Evolutionary conservation across 2,329 filamentous ascomycete genomes (phyloP), one percentile per base, ranked within the genome.

Genomic region (Phaeosphaeria sp.): DNA sequence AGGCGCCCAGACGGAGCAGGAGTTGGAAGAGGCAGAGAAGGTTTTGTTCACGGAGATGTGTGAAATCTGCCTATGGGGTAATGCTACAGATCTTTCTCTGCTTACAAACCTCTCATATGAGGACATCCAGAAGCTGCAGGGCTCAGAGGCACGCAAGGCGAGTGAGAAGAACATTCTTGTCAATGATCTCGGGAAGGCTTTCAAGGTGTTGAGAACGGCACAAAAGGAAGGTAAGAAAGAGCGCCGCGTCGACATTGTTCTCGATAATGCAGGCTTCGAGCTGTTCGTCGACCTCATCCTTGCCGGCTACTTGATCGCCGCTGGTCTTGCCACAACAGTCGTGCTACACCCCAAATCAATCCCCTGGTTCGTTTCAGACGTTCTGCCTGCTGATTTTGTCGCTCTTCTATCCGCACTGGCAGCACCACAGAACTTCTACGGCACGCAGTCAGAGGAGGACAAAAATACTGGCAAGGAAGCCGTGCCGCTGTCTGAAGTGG

Each of bases 311-410:
- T 84, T 99, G 15, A 84, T 99, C 6, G 89, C 92, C 0, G 84
- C 92, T 0, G 91, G 90, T 0, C 86, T 99, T 6, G 95, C 95
- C 0, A 97, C 93, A 0, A 87, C 88, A 22, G 84, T 99, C 15
- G 88, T 98, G 20, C 85, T 99, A 10, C 93, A 97, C 72, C 93
- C 95, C 51, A 99, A 99, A 80, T 89, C 88, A 21, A 93, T 99
- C 57, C 95, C 95, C 0, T 99, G 95, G 95, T 99, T 98, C 74
- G 95, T 99, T 48, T 97, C 93, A 0, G 95, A 99, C 71, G 95
- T 98, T 3, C 79, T 97, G 11, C 93, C 94, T 0, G 84, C 82
- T 42, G 95, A 99, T 78, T 97, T 98, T 68, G 84, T 83, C 1
- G 88, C 89, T n/a, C 85, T 98, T 2, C 86, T 99, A 51, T 88